Conservation (phyloP, 306 rosid genomes). For the Ormosia semicastrata region DNA sequence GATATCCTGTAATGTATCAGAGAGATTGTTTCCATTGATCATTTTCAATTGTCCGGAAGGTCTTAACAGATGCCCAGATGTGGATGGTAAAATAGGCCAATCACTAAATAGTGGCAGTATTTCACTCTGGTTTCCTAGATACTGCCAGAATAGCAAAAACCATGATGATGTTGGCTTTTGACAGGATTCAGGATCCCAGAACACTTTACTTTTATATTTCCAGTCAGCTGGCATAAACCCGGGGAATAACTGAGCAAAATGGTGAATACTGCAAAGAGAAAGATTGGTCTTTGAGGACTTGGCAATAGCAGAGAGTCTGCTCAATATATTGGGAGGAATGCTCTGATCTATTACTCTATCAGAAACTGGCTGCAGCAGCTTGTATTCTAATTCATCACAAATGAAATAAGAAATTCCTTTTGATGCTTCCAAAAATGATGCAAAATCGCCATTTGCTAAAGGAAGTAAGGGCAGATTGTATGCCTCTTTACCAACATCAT, state of each 20-base stretch:
- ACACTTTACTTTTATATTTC: slow-evolving; percentile 77
- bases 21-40: slow-evolving; percentile 63
- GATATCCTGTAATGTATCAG: slow-evolving; percentile 51
- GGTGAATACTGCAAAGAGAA: slow-evolving; percentile 52
- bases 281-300: slow-evolving; percentile 78
- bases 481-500: slow-evolving; percentile 78
- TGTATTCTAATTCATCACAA: slow-evolving; percentile 78
- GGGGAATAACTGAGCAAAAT: slow-evolving; percentile 67
- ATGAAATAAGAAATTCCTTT: slow-evolving; percentile 73
- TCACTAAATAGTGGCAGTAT: slow-evolving; percentile 65
- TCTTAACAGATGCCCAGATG: slow-evolving; percentile 70
- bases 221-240: slow-evolving; percentile 82
- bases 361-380: slow-evolving; percentile 60
- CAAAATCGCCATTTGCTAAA: slow-evolving; percentile 86
- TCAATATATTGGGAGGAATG: slow-evolving; percentile 56
- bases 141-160: slow-evolving; percentile 80
- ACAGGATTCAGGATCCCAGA: slow-evolving; percentile 73
- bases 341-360: slow-evolving; percentile 68
- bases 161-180: slow-evolving; percentile 77
- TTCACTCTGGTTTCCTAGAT: slow-evolving; percentile 58
- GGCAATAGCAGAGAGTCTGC: slow-evolving; percentile 82
- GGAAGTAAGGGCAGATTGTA: slow-evolving; percentile 79
- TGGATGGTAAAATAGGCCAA: slow-evolving; percentile 96
- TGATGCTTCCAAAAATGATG: slow-evolving; percentile 59
- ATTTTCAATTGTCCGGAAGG: slow-evolving; percentile 67